phyloP scores from a whole-genome alignment of 2,329 filamentous ascomycete species.

The Hymenotorrendiella dingleyae region DNA sequence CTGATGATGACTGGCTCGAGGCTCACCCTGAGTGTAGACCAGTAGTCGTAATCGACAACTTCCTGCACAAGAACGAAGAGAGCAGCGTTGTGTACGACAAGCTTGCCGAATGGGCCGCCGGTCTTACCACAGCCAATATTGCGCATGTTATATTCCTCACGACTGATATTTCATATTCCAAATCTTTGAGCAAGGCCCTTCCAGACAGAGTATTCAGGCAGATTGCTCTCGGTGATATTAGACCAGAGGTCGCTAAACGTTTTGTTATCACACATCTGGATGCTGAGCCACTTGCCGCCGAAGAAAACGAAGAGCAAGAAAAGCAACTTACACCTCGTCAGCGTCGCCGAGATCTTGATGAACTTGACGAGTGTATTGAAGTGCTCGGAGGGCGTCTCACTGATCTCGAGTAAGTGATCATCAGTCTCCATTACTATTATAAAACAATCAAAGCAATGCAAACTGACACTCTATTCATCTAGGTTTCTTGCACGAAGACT shows the following conservation, averaged over 20 bases:
- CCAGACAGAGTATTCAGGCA: slow-evolving; percentile 88
- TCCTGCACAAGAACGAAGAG: slow-evolving; percentile 71
- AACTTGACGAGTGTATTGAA: slow-evolving; percentile 76
- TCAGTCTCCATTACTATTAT: too few species aligned
- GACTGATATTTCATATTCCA: slow-evolving; percentile 81
- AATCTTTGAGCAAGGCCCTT: slow-evolving; percentile 77
- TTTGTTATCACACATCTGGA: slow-evolving; percentile 83
- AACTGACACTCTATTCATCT: too few species aligned
- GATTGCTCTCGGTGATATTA: slow-evolving; percentile 79
- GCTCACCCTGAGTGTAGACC: slow-evolving; percentile 78
- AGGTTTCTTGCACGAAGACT: slow-evolving; percentile 88
- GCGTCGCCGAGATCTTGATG: slow-evolving; percentile 47
- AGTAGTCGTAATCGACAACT: slow-evolving; percentile 88
- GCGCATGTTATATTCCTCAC: slow-evolving; percentile 95
- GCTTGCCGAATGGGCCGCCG: slow-evolving; percentile 83
- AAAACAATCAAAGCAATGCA: too few species aligned
- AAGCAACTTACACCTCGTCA: slow-evolving; percentile 26
- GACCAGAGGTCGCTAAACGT: slow-evolving; percentile 77
- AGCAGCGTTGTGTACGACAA: slow-evolving; percentile 65
- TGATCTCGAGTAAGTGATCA: slow-evolving; percentile 88
- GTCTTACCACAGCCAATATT: slow-evolving; percentile 77
- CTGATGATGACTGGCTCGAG: slow-evolving; percentile 83
- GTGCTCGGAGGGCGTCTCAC: slow-evolving; percentile 87
- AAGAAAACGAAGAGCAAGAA: slow-evolving; percentile 27
- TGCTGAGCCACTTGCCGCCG: slow-evolving; percentile 23